Evolutionary conservation across 176 grass and related monocot genomes (phyloP), one percentile per base, ranked within the genome.

Genomic region (Eleusine coracana): DNA sequence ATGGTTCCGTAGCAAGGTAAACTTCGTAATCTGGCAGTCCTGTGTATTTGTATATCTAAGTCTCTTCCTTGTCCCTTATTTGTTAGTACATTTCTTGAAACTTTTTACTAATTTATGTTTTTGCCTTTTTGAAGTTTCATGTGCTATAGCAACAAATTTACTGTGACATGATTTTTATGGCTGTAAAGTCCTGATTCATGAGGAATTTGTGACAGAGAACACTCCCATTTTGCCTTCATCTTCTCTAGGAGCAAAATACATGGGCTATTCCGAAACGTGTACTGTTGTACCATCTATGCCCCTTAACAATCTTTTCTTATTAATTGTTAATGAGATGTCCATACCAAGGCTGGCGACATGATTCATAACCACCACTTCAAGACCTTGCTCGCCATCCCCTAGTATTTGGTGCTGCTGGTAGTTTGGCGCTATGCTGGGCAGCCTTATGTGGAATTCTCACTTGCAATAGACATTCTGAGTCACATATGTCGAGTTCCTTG

Each of bases 1-100:
- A 69, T 94, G 92, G 89, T 94, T 94, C 44, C 76, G 83, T 63
- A 89, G 80, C 72, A 94, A 91, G 92, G 89, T 94, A 76, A 37
- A 12, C 11, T 68, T 34, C n/a, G 66, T 54, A 37, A 68, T 71
- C 6, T 51, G 56, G 7, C 36, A 45, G 20, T 58, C 21, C 68
- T 82, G 14, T 28, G 41, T 50, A 10, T 75, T 69, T 31, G 49
- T 76, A 44, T 46, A 37, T n/a, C 21, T 66, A 65, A 86, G 65
- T 55, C 41, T 51, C 6, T 38, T 34, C 1, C 1, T 36, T n/a
- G 7, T 40, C 34, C 52, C 34, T 68, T 52, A 16, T 66, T 62
- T 72, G 10, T 46, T 66, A 83, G 23, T 45, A 72, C 1, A 31
- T 61, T 52, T 20, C 58, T 34, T 64, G 13, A 82, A 73, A 82